Conservation (phyloP, 176 grass and related monocot species). For the Pontederia paniculata region DNA sequence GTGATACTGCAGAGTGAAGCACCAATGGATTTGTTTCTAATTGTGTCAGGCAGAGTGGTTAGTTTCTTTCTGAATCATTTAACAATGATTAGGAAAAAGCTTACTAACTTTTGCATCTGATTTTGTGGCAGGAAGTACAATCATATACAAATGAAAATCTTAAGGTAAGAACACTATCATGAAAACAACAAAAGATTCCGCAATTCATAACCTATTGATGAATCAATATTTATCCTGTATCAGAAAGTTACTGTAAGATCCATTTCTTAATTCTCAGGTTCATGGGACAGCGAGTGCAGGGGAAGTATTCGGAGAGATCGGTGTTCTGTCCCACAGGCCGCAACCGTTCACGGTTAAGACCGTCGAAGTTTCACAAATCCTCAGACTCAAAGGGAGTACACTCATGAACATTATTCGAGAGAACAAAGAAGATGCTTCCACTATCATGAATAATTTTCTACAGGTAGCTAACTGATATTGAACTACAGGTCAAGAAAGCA, state of each 20-base stretch:
- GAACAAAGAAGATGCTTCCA: constrained; percentile 12
- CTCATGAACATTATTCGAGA: constrained; percentile 4
- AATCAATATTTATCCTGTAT: too few species aligned
- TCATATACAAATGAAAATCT: constrained; percentile 31
- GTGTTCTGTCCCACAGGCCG: constrained; percentile 8
- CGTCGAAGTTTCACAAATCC: constrained; percentile 12
- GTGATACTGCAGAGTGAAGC: constrained; percentile 23
- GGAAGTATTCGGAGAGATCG: constrained; percentile 16
- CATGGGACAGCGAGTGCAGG: constrained; percentile 14
- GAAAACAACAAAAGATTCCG: too few species aligned
- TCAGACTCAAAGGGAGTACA: constrained; percentile 5
- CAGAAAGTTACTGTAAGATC: too few species aligned
- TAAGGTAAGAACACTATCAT: constrained; percentile 17
- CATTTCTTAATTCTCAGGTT: constrained; percentile 5
- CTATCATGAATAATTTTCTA: constrained; percentile 11
- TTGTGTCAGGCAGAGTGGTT: constrained; percentile 25
- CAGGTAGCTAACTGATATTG: constrained; percentile 4
- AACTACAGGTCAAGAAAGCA: neutral
- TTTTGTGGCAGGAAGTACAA: constrained; percentile 34
- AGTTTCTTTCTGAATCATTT: neutral
- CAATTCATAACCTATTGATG: too few species aligned
- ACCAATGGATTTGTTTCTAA: constrained; percentile 11
- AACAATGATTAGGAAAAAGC: neutral
- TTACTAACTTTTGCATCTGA: neutral
- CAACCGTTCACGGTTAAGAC: constrained; percentile 11